These are phyloP conservation scores for Mediolabrus comicus DNA, from an alignment of 108 stramenopile species.

Conservation along the genomic window DNA sequence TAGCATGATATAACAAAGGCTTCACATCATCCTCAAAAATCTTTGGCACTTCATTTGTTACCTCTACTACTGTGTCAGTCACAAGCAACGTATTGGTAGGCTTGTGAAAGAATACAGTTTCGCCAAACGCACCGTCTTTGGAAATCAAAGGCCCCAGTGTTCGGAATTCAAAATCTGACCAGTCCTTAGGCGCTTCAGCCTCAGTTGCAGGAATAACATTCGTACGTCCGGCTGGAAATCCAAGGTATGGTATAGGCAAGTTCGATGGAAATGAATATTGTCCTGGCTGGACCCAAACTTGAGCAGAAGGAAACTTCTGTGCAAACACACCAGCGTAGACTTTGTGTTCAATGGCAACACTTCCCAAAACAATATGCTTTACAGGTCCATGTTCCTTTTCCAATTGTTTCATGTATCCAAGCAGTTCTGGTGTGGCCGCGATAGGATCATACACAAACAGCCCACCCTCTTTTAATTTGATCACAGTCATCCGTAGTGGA, in stretches of 20 bases:
- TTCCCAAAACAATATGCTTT: conserved; percentile 88
- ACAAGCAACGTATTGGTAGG: conserved; percentile 83
- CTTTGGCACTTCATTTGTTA: conserved; percentile 79
- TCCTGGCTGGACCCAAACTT: conserved; percentile 84
- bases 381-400: conserved; percentile 74
- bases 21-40: conserved; percentile 82
- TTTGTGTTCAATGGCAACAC: conserved; percentile 94
- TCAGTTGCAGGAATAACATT: conserved; percentile 43
- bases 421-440: conserved; percentile 84
- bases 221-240: conserved; percentile 76
- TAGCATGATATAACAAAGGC: conserved; percentile 91
- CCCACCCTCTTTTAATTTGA: conserved; percentile 73
- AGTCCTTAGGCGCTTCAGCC: conserved; percentile 71
- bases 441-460: conserved; percentile 91
- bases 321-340: conserved; percentile 89
- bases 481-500: conserved; percentile 84
- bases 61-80: conserved; percentile 88
- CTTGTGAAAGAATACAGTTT: conserved; percentile 91
- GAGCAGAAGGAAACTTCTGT: conserved; percentile 78
- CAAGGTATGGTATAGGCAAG: conserved; percentile 72
- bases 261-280: conserved; percentile 86
- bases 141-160: conserved; percentile 88
- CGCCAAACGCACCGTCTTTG: conserved; percentile 90
- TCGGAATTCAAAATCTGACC: conserved; percentile 73
- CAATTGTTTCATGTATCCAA: conserved; percentile 59